Percentiles rank a stretch among this genome's conserved stretches.
Evolutionary conservation across 2,329 filamentous ascomycete species (phyloP).

Genomic region (Aspergillus thermomutatus): DNA sequence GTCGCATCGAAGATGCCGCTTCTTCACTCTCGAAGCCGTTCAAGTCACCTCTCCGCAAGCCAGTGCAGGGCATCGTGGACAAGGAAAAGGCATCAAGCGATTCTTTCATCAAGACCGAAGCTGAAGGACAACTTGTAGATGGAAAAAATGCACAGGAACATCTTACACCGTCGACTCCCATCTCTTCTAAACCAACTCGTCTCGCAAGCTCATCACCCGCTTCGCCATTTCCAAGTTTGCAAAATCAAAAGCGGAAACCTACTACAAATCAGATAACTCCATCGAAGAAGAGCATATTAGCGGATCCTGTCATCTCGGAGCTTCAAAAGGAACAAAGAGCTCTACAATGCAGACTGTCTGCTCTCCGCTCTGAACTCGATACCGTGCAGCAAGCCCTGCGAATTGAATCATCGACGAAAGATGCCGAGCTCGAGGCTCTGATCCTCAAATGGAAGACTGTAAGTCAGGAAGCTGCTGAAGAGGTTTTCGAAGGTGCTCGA

Average conservation of each 20-base stretch:
- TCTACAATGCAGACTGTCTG: conserved; percentile 30
- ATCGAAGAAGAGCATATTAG: conserved; percentile 8
- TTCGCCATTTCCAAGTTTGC: conserved; percentile 1
- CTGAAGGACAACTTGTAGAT: neutral
- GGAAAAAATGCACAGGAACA: neutral
- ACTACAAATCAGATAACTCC: conserved; percentile 8
- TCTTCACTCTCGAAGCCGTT: conserved; percentile 67
- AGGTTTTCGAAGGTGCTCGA: conserved; percentile 60
- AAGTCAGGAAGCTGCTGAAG: conserved; percentile 63
- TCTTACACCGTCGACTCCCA: neutral
- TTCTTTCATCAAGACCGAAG: neutral
- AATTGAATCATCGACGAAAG: conserved; percentile 45
- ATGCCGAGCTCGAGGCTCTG: conserved; percentile 55
- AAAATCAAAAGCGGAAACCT: conserved; percentile 6
- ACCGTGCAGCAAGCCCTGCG: conserved; percentile 51
- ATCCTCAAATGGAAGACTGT: conserved; percentile 60
- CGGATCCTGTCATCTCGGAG: conserved; percentile 25
- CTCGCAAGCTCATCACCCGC: neutral
- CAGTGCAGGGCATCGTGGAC: conserved; percentile 16
- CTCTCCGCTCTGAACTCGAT: conserved; percentile 45
- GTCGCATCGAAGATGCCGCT: conserved; percentile 57
- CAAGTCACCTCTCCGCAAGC: conserved; percentile 63
- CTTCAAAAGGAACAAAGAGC: conserved; percentile 36
- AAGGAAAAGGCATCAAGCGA: conserved; percentile 7
- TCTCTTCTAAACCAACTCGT: neutral